Evolutionary conservation across 2,329 filamentous ascomycete species (phyloP), one percentile per base, ranked within the genome.

Genomic region (Venturia aucupariae): DNA sequence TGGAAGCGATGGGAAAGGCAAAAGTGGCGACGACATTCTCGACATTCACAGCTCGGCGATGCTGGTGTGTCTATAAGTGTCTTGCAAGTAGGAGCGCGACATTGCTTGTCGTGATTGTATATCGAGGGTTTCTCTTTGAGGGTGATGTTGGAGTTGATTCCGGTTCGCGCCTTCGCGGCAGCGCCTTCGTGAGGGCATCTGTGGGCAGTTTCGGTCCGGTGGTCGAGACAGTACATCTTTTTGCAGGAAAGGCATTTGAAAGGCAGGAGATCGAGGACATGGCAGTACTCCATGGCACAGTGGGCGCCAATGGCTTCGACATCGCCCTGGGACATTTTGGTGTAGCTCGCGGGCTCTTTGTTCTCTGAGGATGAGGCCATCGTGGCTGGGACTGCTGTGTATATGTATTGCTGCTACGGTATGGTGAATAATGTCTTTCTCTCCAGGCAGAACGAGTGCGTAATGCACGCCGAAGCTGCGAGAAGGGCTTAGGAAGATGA

Each of bases 241-340:
- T 79, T 84, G 78, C 94, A 99, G 69, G 90, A 94, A 74, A 95
- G 90, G 79, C 94, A 99, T 72, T 86, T 84, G 76, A 97, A 97
- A 4, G 94, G 94, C 4, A 99, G 85, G 76, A 99, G 97, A 77
- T 97, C 94, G 66, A 97, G 89, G 73, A 94, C 90, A 74, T 92
- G 89, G 81, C 94, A 99, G 81, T 91, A 95, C 68, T 88, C 81
- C 77, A 90, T 88, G 75, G 97, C 86, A 83, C 94, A 99, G 80
- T 97, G 92, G 67, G 85, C 85, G 76, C 94, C 94, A 70, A 97
- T 88, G 30, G 92, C 84, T 71, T 90, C 88, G 60, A 92, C 88
- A 77, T 97, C 92, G 74, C 82, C 82, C 71, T 86, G 83, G 72
- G 88, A 82, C 88, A 92, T 92, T 17, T 63, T 63, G 32, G 59